Evolutionary conservation across 1,284 basidiomycete species (phyloP).

Genomic region (Calocybe gambosa): DNA sequence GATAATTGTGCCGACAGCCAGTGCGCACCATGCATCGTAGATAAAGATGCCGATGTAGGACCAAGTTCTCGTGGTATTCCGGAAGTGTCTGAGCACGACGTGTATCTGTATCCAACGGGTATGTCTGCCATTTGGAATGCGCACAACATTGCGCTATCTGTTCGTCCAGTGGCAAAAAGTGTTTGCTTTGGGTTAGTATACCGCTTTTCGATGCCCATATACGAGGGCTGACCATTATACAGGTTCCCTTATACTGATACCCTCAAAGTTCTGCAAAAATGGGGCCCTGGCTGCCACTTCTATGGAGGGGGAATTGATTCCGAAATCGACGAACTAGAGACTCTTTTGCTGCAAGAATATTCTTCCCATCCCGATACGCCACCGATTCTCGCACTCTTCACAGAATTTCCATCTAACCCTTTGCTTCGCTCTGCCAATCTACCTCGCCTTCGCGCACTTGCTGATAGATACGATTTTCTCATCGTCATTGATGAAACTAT

Average conservation of each 20-base stretch:
- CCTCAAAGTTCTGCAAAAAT: constrained; percentile 94
- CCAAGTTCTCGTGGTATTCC: constrained; percentile 57
- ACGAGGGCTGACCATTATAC: constrained; percentile 9
- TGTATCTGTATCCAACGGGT: constrained; percentile 82
- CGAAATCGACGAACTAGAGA: constrained; percentile 74
- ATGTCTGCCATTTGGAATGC: constrained; percentile 95
- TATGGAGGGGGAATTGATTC: constrained; percentile 76
- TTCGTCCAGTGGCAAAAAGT: constrained; percentile 64
- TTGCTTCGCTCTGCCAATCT: constrained; percentile 84
- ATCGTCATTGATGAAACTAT: constrained; percentile 95
- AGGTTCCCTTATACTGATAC: constrained; percentile 98
- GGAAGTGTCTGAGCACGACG: constrained; percentile 76
- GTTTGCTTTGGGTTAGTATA: constrained; percentile 82
- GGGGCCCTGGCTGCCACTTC: constrained; percentile 94
- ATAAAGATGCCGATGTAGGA: constrained; percentile 41
- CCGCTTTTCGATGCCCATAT: not conserved
- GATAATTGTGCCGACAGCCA: constrained; percentile 38
- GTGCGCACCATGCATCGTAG: constrained; percentile 37
- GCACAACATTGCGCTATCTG: constrained; percentile 65
- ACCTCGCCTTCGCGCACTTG: constrained; percentile 70
- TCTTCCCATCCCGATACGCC: constrained; percentile 37
- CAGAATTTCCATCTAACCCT: constrained; percentile 94
- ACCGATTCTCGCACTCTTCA: constrained; percentile 63
- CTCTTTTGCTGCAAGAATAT: constrained; percentile 48
- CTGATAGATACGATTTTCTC: constrained; percentile 85